Base-by-base conservation (phyloP, 2,329 filamentous ascomycete genomes). In the Pseudovirgaria hyperparasitica region DNA sequence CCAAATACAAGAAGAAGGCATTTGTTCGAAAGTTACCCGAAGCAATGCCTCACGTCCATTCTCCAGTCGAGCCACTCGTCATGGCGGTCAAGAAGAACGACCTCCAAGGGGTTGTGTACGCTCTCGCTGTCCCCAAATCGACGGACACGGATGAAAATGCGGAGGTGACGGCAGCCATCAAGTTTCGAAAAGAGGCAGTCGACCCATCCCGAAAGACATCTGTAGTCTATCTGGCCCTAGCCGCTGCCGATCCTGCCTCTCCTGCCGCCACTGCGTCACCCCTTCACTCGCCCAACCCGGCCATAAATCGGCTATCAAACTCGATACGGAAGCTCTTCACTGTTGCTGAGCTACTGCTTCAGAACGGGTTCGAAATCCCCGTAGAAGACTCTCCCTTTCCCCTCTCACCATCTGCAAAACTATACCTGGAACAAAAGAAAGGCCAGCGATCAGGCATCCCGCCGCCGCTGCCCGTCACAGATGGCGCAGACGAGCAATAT, bases 1-100 rank as follows among this genome's bases (percentile, higher is more conserved):
- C 79, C 29, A 98, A 98, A 54, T 98, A 98, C 48, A 80, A 82
- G 26, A 84, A 96, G 18, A 69, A 76, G 33, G 71, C 73, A 4
- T 96, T 72, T 42, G 77, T 98, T 4, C 76, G 86, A 42, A 75
- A 78, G 1, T 76, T 84, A 15, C 82, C 82, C 3, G 53, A 77
- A 4, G 78, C 77, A 0, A 58, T 85, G 22, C 86, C 82, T 3
- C 71, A 79, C 17, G 90, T 82, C 49, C 64, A 67, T 2, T 82
- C 77, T 0, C 63, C 87, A 1, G 85, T 96, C 34, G 90, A 98
- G 43, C 86, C 82, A 0, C 67, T 98, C 5, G 62, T 98, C 20
- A 85, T 86, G 5, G 86, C 82, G 7, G 86, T 96, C 51, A 98
- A 96, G 65, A 84, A 77, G 56, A 94, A 94, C 52, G 86, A 98